These are phyloP conservation scores for Talaromyces islandicus DNA, from an alignment of 2,329 filamentous ascomycete species.

Conservation along the genomic window DNA sequence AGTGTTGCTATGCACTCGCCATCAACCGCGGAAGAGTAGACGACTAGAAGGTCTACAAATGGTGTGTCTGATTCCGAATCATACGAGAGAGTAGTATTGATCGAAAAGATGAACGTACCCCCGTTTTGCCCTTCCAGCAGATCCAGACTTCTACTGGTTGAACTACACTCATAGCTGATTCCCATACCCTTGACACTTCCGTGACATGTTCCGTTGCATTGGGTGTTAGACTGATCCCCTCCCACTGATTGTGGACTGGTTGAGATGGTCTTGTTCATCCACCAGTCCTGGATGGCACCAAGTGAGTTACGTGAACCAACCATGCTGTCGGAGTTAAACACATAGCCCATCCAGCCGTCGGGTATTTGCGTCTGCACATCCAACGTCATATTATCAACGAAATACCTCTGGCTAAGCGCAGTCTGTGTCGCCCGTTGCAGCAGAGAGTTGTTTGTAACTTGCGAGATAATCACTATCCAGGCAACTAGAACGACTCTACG, in stretches of 20 bases:
- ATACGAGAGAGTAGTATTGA: neutral
- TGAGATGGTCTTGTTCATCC: neutral
- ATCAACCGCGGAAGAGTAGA: neutral
- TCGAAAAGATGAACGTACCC: neutral
- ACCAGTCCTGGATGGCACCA: neutral
- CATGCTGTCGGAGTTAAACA: neutral
- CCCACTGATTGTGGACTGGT: neutral
- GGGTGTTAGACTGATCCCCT: neutral
- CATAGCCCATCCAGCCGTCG: neutral
- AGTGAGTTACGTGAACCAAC: neutral
- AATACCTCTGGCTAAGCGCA: neutral
- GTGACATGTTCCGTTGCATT: neutral
- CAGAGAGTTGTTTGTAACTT: neutral
- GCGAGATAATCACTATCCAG: neutral
- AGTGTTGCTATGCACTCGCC: neutral
- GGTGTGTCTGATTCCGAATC: neutral
- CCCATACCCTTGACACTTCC: neutral
- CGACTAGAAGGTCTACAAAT: neutral
- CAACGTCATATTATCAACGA: neutral
- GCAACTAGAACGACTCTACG: neutral
- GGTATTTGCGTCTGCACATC: neutral
- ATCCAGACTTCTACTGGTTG: neutral
- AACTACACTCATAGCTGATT: neutral
- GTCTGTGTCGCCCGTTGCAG: neutral
- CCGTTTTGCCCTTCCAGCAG: neutral